These are phyloP conservation scores for Ustilago xerochloae DNA, from an alignment of 1,284 basidiomycete species.

Conservation along the genomic window DNA sequence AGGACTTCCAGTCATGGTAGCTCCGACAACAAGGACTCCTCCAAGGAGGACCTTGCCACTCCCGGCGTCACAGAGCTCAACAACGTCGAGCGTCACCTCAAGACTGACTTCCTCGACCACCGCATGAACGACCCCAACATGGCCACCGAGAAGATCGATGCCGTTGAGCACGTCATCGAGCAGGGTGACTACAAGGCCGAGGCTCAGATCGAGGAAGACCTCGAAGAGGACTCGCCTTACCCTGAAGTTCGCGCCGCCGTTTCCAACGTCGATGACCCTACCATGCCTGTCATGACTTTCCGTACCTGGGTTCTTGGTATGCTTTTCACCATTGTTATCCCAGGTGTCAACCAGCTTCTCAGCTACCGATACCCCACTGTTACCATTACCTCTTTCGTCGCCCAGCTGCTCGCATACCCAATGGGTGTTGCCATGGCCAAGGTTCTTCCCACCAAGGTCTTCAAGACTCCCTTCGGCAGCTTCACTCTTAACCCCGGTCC, in stretches of 20 bases:
- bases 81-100: constrained; percentile 48
- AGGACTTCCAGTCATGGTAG: constrained; percentile 26
- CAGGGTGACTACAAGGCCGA: constrained; percentile 58
- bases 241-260: constrained; percentile 63
- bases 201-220: constrained; percentile 45
- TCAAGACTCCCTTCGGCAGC: constrained; percentile 51
- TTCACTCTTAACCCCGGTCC: constrained; percentile 62
- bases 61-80: constrained; percentile 23
- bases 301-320: constrained; percentile 62
- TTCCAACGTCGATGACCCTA: constrained; percentile 63
- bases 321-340: constrained; percentile 59
- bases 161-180: constrained; percentile 47
- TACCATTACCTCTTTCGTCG: constrained; percentile 54
- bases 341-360: constrained; percentile 62
- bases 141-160: constrained; percentile 42
- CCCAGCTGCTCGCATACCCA: constrained; percentile 57
- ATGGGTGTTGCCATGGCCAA: constrained; percentile 50
- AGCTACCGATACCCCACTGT: constrained; percentile 61
- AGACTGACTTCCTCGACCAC: constrained; percentile 47
- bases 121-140: constrained; percentile 57
- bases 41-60: constrained; percentile 34
- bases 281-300: constrained; percentile 64
- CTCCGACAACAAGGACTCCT: constrained; percentile 30
- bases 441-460: constrained; percentile 49
- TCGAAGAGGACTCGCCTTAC: constrained; percentile 64